Conservation (phyloP, 1,139 yeast species). For the Citeromyces hawaiiensis region DNA sequence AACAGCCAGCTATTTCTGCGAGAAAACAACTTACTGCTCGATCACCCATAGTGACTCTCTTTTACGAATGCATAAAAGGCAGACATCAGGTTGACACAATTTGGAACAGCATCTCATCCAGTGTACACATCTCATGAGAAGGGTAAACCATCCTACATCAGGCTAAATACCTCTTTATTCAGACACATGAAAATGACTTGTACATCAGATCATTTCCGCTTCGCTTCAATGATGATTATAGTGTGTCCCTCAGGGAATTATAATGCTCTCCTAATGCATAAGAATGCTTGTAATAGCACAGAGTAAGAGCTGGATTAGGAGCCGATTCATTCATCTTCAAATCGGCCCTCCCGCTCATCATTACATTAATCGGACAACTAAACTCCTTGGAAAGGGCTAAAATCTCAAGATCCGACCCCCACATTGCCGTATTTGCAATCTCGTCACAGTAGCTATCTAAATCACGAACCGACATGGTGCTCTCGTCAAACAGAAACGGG, state of each 20-base stretch:
- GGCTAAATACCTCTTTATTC: too few species aligned
- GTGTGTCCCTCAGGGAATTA: constrained; percentile 56
- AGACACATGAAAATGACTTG: too few species aligned
- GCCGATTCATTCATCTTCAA: constrained; percentile 44
- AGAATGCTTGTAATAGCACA: constrained; percentile 76
- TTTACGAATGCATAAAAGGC: too few species aligned
- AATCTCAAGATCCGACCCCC: constrained; percentile 96
- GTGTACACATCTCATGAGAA: too few species aligned
- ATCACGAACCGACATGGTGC: constrained; percentile 45
- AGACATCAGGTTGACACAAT: too few species aligned
- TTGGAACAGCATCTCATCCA: too few species aligned
- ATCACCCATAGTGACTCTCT: too few species aligned
- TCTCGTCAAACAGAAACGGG: constrained; percentile 77
- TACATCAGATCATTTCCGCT: too few species aligned
- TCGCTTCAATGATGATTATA: too few species aligned
- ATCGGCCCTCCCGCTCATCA: constrained; percentile 64
- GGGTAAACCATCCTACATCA: too few species aligned
- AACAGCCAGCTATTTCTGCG: too few species aligned
- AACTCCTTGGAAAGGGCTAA: constrained; percentile 61
- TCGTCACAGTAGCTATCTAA: constrained; percentile 58
- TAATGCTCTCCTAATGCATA: constrained; percentile 94
- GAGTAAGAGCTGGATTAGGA: constrained; percentile 34
- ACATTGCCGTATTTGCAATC: constrained; percentile 63
- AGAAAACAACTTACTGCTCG: too few species aligned
- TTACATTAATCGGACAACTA: constrained; percentile 59